Conservation (phyloP, 345 rosid genomes). For the Turritis glabra region DNA sequence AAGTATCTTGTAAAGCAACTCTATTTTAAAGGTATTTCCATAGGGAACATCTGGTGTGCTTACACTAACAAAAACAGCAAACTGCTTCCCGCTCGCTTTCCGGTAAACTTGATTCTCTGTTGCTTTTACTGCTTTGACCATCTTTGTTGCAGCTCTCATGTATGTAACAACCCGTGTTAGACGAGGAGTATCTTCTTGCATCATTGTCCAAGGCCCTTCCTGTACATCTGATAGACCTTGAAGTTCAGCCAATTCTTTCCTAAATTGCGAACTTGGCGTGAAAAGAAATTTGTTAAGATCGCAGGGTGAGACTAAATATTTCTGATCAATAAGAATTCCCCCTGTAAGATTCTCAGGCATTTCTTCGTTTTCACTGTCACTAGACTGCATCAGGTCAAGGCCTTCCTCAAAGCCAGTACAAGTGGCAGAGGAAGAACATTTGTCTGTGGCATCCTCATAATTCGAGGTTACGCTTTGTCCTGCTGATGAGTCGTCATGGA, state of each 20-base stretch:
- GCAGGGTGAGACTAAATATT: constrained; percentile 42
- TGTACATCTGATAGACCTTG: constrained; percentile 64
- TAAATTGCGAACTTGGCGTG: constrained; percentile 65
- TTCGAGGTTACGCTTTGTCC: constrained; percentile 57
- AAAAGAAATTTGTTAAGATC: constrained; percentile 72
- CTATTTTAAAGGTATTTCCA: constrained; percentile 64
- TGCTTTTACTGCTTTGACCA: constrained; percentile 79
- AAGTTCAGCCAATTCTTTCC: constrained; percentile 64
- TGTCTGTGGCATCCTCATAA: constrained; percentile 63
- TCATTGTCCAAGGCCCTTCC: constrained; percentile 75
- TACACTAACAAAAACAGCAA: constrained; percentile 54
- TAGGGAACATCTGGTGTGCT: constrained; percentile 86
- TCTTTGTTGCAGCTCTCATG: constrained; percentile 68
- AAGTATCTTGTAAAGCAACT: constrained; percentile 76
- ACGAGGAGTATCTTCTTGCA: constrained; percentile 43
- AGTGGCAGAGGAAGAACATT: constrained; percentile 33
- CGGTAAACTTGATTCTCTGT: constrained; percentile 73
- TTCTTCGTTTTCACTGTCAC: constrained; percentile 42
- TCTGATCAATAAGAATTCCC: constrained; percentile 72
- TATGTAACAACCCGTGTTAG: constrained; percentile 57
- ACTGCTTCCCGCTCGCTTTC: constrained; percentile 58
- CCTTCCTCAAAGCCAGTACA: constrained; percentile 67
- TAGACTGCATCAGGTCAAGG: constrained; percentile 52
- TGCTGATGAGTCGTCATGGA: constrained; percentile 45
- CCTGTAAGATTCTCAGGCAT: constrained; percentile 73